Evolutionary conservation across 768 basidiomycete genomes (phyloP).

Genomic region (Albatrellus ellisii): DNA sequence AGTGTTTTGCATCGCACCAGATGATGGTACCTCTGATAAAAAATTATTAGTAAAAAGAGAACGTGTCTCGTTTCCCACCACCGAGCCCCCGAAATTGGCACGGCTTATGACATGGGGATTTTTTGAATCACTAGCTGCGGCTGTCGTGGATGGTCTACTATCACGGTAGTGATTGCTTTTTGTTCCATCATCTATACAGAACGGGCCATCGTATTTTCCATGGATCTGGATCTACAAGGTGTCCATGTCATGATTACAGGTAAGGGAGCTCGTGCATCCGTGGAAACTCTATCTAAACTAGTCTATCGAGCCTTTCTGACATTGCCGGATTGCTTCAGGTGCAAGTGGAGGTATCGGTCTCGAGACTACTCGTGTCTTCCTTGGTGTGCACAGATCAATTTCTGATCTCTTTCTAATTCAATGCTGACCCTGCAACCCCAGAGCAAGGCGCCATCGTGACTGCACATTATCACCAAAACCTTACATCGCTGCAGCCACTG

Average conservation of each 20-base stretch:
- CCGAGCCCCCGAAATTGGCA: too few relatives aligned
- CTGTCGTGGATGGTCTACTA: too few relatives aligned
- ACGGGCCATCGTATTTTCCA: background rate
- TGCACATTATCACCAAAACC: constrained; percentile 54
- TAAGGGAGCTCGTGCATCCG: background rate
- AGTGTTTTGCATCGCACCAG: too few relatives aligned
- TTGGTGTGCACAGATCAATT: constrained; percentile 23
- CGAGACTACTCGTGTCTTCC: constrained; percentile 41
- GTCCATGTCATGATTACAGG: background rate
- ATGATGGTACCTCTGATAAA: too few relatives aligned
- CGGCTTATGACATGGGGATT: too few relatives aligned
- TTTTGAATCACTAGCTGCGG: too few relatives aligned
- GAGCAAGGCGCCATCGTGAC: constrained; percentile 62
- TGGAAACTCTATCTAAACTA: background rate
- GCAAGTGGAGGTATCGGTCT: constrained; percentile 70
- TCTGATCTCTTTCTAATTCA: background rate
- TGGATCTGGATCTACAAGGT: constrained; percentile 2
- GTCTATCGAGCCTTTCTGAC: background rate
- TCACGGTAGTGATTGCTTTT: too few relatives aligned
- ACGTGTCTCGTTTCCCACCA: too few relatives aligned
- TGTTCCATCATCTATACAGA: background rate
- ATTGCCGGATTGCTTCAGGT: constrained; percentile 24
- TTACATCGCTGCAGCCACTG: constrained; percentile 28
- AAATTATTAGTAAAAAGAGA: too few relatives aligned
- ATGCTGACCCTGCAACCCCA: constrained; percentile 17